Evolutionary conservation across 208 protist species (phyloP).

Genomic region (Polymyxa betae): DNA sequence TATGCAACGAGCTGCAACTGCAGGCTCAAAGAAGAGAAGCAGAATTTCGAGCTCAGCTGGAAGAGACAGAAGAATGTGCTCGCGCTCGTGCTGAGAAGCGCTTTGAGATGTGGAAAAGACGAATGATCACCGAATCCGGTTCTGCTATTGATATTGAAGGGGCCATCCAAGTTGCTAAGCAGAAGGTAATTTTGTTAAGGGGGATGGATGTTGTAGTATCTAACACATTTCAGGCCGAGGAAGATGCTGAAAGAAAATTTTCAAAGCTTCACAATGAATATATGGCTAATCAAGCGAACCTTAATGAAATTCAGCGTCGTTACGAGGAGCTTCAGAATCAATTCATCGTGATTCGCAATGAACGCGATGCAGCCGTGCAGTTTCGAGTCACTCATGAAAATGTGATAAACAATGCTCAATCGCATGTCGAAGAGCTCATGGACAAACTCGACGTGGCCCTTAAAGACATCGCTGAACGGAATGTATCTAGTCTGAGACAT

Average conservation of each 20-base stretch:
- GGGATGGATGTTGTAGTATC: too few species aligned
- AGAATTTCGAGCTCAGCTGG: not conserved
- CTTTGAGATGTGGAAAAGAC: conserved; percentile 15
- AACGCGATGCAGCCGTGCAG: too few species aligned
- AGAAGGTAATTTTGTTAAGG: not conserved
- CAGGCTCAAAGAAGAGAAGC: not conserved
- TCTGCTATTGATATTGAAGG: not conserved
- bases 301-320: too few species aligned
- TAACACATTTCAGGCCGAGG: too few species aligned
- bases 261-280: too few species aligned
- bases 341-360: not conserved
- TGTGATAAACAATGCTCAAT: not conserved
- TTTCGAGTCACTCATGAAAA: not conserved
- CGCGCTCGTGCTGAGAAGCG: not conserved
- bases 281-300: too few species aligned
- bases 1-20: conserved; percentile 6
- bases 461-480: not conserved
- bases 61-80: not conserved
- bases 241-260: too few species aligned
- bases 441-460: not conserved
- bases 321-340: too few species aligned
- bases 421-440: not conserved
- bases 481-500: not conserved
- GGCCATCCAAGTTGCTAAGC: not conserved
- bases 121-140: not conserved